phyloP scores from a whole-genome alignment of 1,284 basidiomycete genomes.

The Taiwanofungus camphoratus region DNA sequence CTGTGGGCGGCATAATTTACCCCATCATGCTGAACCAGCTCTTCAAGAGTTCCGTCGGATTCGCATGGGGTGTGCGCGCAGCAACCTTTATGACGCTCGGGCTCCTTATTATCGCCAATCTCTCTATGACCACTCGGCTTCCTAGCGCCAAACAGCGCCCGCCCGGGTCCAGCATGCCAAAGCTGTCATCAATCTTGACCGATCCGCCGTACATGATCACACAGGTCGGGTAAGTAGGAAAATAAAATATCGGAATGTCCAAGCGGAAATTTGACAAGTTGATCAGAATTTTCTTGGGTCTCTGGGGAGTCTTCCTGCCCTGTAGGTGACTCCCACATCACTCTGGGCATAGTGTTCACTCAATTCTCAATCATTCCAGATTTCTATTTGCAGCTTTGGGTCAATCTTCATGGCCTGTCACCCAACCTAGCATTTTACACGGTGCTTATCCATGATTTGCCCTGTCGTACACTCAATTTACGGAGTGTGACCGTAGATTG shows the following conservation, averaged over 20 bases:
- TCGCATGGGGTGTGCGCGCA: slow-evolving; percentile 20
- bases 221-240: slow-evolving; percentile 14
- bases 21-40: slow-evolving; percentile 27
- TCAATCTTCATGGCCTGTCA: slow-evolving; percentile 15
- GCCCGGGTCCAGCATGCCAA: neutral
- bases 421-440: slow-evolving; percentile 19
- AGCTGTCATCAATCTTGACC: slow-evolving; percentile 12
- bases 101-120: slow-evolving; percentile 9
- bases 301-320: neutral
- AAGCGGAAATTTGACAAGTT: too few species aligned
- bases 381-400: slow-evolving; percentile 25
- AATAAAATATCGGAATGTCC: neutral
- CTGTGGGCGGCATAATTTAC: slow-evolving; percentile 19
- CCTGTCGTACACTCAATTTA: too few species aligned
- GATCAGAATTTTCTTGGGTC: neutral
- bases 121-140: slow-evolving; percentile 6
- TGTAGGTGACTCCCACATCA: neutral
- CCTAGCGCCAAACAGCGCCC: neutral
- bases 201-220: slow-evolving; percentile 18
- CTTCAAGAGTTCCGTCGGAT: slow-evolving; percentile 17
- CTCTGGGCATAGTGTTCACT: neutral
- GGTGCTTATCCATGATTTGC: neutral
- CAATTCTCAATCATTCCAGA: slow-evolving; percentile 3
- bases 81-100: slow-evolving; percentile 8
- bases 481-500: slow-evolving; percentile 17